Evolutionary conservation across 345 rosid genomes (phyloP).

Genomic region (Bruguiera parviflora): DNA sequence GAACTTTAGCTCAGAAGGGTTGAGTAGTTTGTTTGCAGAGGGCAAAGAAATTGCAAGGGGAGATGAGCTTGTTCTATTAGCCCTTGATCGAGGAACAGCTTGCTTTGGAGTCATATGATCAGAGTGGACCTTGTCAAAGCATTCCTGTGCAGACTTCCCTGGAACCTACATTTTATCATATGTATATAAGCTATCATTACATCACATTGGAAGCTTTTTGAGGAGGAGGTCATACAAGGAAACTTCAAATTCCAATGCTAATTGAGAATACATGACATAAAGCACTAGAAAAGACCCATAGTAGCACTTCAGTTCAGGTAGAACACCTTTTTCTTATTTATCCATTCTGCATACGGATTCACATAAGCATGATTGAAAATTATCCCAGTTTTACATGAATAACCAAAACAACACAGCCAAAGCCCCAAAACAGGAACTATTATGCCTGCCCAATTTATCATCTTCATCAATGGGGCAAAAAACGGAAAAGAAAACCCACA

Average conservation of each 20-base stretch:
- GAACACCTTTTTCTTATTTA: too few relatives aligned
- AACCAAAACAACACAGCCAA: background rate
- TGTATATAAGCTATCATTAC: background rate
- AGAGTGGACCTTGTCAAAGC: constrained; percentile 71
- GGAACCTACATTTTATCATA: constrained; percentile 51
- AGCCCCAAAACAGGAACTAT: background rate
- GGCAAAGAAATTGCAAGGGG: constrained; percentile 43
- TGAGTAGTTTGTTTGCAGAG: constrained; percentile 71
- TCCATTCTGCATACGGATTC: background rate
- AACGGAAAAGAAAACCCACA: background rate
- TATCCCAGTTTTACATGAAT: background rate
- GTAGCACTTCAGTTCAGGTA: too few relatives aligned
- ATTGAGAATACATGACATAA: too few relatives aligned
- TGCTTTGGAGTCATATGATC: constrained; percentile 58
- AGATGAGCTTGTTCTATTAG: constrained; percentile 37
- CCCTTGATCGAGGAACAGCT: constrained; percentile 51
- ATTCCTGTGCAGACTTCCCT: constrained; percentile 78
- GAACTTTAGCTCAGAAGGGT: constrained; percentile 31
- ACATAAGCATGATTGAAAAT: too few relatives aligned
- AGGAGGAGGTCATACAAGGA: background rate
- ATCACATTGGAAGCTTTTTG: background rate
- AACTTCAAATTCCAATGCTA: too few relatives aligned
- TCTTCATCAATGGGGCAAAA: background rate
- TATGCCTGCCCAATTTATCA: background rate
- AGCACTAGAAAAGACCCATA: too few relatives aligned